Evolutionary conservation across 306 rosid genomes (phyloP).

Genomic region (Corylus heterophylla): DNA sequence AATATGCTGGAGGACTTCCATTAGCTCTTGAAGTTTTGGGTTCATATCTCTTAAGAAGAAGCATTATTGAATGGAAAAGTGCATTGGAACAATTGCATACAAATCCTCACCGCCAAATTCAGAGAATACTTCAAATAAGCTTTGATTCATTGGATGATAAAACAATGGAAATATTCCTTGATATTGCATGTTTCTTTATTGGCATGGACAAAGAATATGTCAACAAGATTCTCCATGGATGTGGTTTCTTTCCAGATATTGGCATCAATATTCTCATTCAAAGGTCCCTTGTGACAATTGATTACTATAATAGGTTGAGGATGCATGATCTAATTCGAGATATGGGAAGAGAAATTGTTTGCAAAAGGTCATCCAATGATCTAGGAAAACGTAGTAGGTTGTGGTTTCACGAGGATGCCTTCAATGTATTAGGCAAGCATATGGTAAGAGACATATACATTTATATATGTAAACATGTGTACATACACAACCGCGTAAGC

Average conservation of each 20-base stretch:
- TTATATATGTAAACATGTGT: too few species aligned
- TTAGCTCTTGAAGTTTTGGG: conserved; percentile 19
- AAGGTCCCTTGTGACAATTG: conserved; percentile 29
- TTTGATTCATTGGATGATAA: conserved; percentile 23
- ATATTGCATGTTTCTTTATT: conserved; percentile 41
- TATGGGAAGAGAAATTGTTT: conserved; percentile 45
- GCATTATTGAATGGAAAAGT: conserved; percentile 24
- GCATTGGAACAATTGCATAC: conserved; percentile 22
- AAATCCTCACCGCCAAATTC: conserved; percentile 35
- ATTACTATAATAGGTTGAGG: background rate
- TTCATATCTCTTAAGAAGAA: conserved; percentile 26
- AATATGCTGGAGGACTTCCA: conserved; percentile 40
- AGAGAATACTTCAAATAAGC: conserved; percentile 27
- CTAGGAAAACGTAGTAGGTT: conserved; percentile 25
- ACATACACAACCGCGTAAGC: too few species aligned
- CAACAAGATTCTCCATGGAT: conserved; percentile 22
- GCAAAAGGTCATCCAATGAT: background rate
- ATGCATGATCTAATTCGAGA: conserved; percentile 14
- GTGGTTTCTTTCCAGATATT: conserved; percentile 10
- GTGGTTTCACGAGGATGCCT: background rate
- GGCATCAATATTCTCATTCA: conserved; percentile 30
- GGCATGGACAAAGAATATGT: conserved; percentile 27
- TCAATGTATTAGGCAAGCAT: too few species aligned
- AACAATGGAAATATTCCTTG: conserved; percentile 38
- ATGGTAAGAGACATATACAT: too few species aligned